A percentile compares a stretch with the other conserved stretches of the same genome.
Evolutionary conservation across 1,284 basidiomycete genomes (phyloP).

Genomic region (Cryptococcus sp.): DNA sequence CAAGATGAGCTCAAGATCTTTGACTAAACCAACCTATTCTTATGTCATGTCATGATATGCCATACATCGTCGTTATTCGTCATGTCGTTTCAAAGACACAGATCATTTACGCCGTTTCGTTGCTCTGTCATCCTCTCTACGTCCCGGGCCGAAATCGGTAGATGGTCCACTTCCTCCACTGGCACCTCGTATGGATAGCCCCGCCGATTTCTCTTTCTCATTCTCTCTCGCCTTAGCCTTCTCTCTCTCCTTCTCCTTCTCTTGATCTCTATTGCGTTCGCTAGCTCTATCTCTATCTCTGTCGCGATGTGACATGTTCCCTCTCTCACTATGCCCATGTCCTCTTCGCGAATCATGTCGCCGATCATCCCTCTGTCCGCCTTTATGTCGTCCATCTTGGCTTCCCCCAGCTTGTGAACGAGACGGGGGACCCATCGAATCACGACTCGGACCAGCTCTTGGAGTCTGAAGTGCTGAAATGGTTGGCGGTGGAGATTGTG

Average conservation of each 20-base stretch:
- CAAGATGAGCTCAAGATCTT: neutral
- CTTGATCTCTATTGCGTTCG: neutral
- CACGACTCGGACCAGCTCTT: no score
- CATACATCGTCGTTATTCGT: neutral
- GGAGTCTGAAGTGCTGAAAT: neutral
- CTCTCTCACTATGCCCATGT: no score
- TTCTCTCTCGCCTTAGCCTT: no score
- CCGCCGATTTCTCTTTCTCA: no score
- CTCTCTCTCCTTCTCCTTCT: neutral
- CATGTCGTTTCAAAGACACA: neutral
- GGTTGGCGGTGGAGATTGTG: slow-evolving; percentile 15
- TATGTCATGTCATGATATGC: no score
- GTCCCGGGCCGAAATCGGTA: neutral
- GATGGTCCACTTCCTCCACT: neutral
- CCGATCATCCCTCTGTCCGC: no score
- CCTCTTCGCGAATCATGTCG: no score
- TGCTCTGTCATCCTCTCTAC: slow-evolving; percentile 8
- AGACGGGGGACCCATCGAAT: no score
- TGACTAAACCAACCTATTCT: neutral
- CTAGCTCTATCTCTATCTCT: slow-evolving; percentile 4
- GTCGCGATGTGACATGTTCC: slow-evolving; percentile 1
- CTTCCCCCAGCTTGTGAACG: neutral
- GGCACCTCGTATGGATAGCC: no score
- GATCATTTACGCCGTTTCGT: slow-evolving; percentile 7
- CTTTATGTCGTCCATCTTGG: neutral